Evolutionary conservation across 441 rosid genomes (phyloP).

Genomic region (Gossypium lobatum): DNA sequence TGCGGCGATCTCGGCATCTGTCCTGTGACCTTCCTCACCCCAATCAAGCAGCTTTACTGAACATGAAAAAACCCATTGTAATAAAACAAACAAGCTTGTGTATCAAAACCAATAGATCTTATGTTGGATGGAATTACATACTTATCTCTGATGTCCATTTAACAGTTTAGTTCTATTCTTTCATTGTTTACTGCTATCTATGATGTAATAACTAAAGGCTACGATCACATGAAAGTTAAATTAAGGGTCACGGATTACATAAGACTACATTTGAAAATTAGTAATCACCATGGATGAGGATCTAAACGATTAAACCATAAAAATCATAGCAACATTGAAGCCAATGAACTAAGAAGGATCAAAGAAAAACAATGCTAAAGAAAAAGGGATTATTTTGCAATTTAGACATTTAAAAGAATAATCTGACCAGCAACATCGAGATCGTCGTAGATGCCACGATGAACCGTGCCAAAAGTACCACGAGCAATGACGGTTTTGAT

Average conservation of each 20-base stretch:
- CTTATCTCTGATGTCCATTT: not conserved
- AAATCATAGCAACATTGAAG: not conserved
- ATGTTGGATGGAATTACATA: not conserved
- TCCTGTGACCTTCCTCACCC: slow-evolving; percentile 97
- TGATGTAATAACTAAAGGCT: slow-evolving; percentile 26
- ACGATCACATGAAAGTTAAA: slow-evolving; percentile 51
- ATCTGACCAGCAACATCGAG: slow-evolving; percentile 86
- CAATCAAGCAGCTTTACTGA: slow-evolving; percentile 94
- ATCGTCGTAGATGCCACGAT: slow-evolving; percentile 84
- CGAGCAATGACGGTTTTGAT: slow-evolving; percentile 85
- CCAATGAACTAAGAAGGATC: not conserved
- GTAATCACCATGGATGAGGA: slow-evolving; percentile 17
- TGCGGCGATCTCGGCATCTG: slow-evolving; percentile 77
- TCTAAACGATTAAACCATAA: slow-evolving; percentile 1
- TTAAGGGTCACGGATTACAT: slow-evolving; percentile 45
- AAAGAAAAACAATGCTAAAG: not conserved
- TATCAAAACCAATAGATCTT: not conserved
- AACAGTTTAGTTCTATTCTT: not conserved
- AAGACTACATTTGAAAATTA: slow-evolving; percentile 25
- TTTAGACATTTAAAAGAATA: not conserved
- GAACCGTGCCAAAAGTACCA: slow-evolving; percentile 92
- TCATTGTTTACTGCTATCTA: not conserved
- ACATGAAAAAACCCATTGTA: slow-evolving; percentile 3
- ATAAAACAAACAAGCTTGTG: not conserved
- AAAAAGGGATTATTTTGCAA: not conserved